Evolutionary conservation across 116 monocot species (phyloP).

Genomic region (Cymodocea nodosa): DNA sequence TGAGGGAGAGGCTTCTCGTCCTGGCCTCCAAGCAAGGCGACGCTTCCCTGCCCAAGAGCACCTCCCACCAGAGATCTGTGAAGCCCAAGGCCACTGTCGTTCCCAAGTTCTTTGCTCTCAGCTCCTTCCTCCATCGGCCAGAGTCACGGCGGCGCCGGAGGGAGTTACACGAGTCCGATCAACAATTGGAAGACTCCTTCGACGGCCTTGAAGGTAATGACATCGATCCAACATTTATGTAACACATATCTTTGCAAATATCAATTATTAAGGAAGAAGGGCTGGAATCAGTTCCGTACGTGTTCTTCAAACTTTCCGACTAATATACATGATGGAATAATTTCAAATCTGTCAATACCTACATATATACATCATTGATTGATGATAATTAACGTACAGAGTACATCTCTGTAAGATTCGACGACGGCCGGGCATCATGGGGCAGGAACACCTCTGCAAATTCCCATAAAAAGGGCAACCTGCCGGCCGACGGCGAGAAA

Average conservation of each 20-base stretch:
- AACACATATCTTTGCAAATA: not conserved
- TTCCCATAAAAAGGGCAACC: not conserved
- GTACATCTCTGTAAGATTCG: too few species aligned
- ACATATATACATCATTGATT: too few species aligned
- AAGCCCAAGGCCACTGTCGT: slow-evolving; percentile 12
- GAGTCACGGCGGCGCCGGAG: slow-evolving; percentile 1
- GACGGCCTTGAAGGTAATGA: slow-evolving; percentile 51
- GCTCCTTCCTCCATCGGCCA: slow-evolving; percentile 43
- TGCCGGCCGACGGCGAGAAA: slow-evolving; percentile 16
- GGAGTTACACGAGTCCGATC: slow-evolving; percentile 9
- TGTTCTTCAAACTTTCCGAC: too few species aligned
- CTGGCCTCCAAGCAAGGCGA: slow-evolving; percentile 41
- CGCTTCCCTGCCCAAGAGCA: not conserved
- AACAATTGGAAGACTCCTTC: slow-evolving; percentile 19
- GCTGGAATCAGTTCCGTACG: too few species aligned
- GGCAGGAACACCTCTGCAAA: slow-evolving; percentile 26
- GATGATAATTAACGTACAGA: too few species aligned
- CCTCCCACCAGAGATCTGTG: not conserved
- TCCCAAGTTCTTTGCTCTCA: slow-evolving; percentile 49
- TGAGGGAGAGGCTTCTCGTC: slow-evolving; percentile 64
- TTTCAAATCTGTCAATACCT: too few species aligned
- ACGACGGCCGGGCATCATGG: slow-evolving; percentile 39
- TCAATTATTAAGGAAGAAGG: not conserved
- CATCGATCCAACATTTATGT: too few species aligned
- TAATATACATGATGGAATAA: too few species aligned